phyloP scores from a whole-genome alignment of 306 rosid genomes.

The Cicer chorassanicum region DNA sequence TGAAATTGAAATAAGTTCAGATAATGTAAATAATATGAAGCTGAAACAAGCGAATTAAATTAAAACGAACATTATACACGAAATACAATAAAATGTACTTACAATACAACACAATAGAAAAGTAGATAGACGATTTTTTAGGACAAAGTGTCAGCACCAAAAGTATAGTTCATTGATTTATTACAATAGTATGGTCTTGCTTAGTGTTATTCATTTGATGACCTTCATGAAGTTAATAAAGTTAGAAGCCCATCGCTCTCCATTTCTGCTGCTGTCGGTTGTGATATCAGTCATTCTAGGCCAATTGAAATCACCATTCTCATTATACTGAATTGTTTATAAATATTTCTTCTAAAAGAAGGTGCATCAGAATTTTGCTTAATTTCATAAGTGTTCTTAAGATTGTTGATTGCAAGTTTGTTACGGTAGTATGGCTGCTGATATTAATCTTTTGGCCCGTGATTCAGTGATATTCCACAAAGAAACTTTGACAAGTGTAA shows the following conservation, averaged over 20 bases:
- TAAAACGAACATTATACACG: too few relatives aligned
- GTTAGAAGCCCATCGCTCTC: too few relatives aligned
- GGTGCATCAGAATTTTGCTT: neutral
- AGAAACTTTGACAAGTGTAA: neutral
- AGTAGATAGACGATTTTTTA: neutral
- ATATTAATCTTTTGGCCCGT: conserved; percentile 22
- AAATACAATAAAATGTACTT: too few relatives aligned
- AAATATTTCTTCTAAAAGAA: neutral
- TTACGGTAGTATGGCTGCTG: neutral
- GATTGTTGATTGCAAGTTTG: conserved; percentile 2
- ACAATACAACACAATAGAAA: too few relatives aligned
- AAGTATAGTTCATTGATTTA: conserved; percentile 23
- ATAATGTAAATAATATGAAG: too few relatives aligned
- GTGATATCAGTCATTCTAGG: conserved; percentile 1
- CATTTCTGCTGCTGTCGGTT: too few relatives aligned
- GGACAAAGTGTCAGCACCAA: conserved; percentile 3
- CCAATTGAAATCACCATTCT: conserved; percentile 29
- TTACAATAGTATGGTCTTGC: neutral
- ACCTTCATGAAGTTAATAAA: too few relatives aligned
- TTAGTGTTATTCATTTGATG: too few relatives aligned
- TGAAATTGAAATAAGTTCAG: too few relatives aligned
- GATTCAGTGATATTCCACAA: neutral
- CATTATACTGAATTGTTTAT: neutral
- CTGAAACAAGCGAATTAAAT: too few relatives aligned
- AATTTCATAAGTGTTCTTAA: neutral